These are phyloP conservation scores for Thecaphora frezii DNA, from an alignment of 1,284 basidiomycete species.

Conservation along the genomic window DNA sequence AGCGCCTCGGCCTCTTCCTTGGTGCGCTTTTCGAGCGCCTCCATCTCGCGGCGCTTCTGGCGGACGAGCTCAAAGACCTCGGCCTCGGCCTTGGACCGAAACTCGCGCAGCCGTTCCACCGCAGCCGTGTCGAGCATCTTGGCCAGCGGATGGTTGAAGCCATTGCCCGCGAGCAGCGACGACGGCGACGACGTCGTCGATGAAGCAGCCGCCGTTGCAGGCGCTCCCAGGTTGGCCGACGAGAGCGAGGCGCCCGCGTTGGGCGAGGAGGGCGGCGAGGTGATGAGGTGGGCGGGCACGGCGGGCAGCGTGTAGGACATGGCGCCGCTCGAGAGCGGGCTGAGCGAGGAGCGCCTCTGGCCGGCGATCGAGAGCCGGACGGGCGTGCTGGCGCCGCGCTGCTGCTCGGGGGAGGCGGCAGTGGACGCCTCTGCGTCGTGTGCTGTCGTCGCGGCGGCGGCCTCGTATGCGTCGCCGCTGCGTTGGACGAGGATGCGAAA, in stretches of 20 bases:
- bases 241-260: no score
- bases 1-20: conserved; percentile 32
- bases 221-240: no score
- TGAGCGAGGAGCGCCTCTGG: conserved; percentile 17
- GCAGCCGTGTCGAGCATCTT: conserved; percentile 30
- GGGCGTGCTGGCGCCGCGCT: conserved; percentile 18
- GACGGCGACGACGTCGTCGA: conserved; percentile 1
- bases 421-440: neutral
- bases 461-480: neutral
- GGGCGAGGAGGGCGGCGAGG: conserved; percentile 27
- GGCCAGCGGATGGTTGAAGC: conserved; percentile 14
- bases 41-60: conserved; percentile 40
- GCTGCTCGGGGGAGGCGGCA: no score
- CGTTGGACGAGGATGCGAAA: conserved; percentile 27
- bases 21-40: conserved; percentile 29
- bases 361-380: conserved; percentile 12
- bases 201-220: no score
- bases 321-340: conserved; percentile 3
- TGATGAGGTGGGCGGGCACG: conserved; percentile 35
- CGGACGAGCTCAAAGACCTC: conserved; percentile 39
- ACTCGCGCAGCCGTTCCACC: conserved; percentile 31
- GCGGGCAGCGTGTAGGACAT: conserved; percentile 22
- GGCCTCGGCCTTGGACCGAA: conserved; percentile 36
- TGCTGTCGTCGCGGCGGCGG: neutral
- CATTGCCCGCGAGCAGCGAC: conserved; percentile 1